phyloP scores from a whole-genome alignment of 1,284 basidiomycete genomes.

The Trichosporon sp. region DNA sequence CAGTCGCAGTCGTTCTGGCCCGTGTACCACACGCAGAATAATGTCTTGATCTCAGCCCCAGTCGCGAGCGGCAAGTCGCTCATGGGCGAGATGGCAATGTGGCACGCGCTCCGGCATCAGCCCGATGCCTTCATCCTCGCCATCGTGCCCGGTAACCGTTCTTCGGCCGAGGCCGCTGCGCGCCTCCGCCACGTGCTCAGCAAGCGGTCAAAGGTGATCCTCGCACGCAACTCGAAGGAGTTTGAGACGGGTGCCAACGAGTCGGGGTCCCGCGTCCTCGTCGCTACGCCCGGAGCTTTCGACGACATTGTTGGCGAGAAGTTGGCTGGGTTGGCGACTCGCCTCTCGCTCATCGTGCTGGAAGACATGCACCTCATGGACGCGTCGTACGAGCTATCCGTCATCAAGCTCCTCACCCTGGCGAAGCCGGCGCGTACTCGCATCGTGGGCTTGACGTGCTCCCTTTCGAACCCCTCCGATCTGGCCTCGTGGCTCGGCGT shows the following conservation, averaged over 20 bases:
- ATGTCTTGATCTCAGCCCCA: slow-evolving; percentile 77
- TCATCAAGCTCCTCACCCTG: slow-evolving; percentile 62
- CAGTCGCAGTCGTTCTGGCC: slow-evolving; percentile 91
- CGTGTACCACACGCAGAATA: slow-evolving; percentile 64
- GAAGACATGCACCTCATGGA: slow-evolving; percentile 85
- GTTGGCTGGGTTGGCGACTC: slow-evolving; percentile 35
- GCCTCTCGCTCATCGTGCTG: slow-evolving; percentile 66
- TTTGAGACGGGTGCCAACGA: slow-evolving; percentile 10
- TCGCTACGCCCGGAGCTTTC: slow-evolving; percentile 47
- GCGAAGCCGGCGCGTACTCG: slow-evolving; percentile 63
- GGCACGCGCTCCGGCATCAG: slow-evolving; percentile 53
- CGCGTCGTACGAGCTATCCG: slow-evolving; percentile 72
- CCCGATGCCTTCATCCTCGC: slow-evolving; percentile 38
- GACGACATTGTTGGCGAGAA: slow-evolving; percentile 24
- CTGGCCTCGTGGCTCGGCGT: slow-evolving; percentile 81
- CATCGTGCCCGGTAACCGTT: slow-evolving; percentile 41
- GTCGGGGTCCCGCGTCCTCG: slow-evolving; percentile 31
- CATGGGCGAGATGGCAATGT: slow-evolving; percentile 64
- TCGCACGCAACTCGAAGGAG: slow-evolving; percentile 8
- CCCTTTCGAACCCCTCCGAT: slow-evolving; percentile 74
- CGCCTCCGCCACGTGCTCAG: slow-evolving; percentile 39
- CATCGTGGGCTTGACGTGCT: slow-evolving; percentile 70
- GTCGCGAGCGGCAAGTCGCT: slow-evolving; percentile 76
- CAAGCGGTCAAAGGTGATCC: slow-evolving; percentile 30
- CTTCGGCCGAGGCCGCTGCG: slow-evolving; percentile 41